These are phyloP conservation scores for Hyphodiscus sp. DNA, from an alignment of 2,329 filamentous ascomycete genomes.

Conservation along the genomic window DNA sequence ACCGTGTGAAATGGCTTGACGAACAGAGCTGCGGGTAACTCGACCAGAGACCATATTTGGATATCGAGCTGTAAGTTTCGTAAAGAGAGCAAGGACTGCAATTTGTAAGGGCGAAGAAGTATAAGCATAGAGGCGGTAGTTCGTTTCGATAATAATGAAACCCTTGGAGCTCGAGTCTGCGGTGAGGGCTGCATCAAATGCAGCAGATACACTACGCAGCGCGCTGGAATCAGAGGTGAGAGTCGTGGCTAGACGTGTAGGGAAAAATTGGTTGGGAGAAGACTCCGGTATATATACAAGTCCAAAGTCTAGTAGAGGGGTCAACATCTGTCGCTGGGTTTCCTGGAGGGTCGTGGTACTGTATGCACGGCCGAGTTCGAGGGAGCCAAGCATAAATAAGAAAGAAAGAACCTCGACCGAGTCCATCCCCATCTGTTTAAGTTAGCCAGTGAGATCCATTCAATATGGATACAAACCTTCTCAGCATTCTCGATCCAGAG, in stretches of 20 bases:
- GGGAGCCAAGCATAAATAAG: constrained; percentile 87
- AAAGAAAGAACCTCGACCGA: constrained; percentile 93
- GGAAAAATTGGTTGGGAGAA: constrained; percentile 64
- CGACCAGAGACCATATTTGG: constrained; percentile 91
- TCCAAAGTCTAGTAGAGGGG: constrained; percentile 84
- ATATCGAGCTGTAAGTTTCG: constrained; percentile 81
- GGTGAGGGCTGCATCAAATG: constrained; percentile 60
- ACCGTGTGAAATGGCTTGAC: constrained; percentile 77
- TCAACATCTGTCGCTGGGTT: constrained; percentile 81
- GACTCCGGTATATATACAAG: constrained; percentile 70
- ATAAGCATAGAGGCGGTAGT: constrained; percentile 96
- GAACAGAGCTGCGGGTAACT: constrained; percentile 81
- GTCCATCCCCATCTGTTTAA: constrained; percentile 55
- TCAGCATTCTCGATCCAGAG: constrained; percentile 86
- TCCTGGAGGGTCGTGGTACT: constrained; percentile 76
- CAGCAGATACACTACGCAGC: constrained; percentile 62
- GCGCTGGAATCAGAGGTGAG: constrained; percentile 69
- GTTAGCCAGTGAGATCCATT: constrained; percentile 11
- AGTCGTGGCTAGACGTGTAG: constrained; percentile 88
- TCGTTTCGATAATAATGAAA: constrained; percentile 94
- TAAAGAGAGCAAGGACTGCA: constrained; percentile 85
- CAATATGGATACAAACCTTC: constrained; percentile 33
- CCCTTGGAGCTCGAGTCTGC: constrained; percentile 49
- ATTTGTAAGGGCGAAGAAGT: constrained; percentile 92
- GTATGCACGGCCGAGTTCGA: constrained; percentile 89